Base-by-base conservation (phyloP, 495 filamentous ascomycete species). In the Penicillium subrubescens region DNA sequence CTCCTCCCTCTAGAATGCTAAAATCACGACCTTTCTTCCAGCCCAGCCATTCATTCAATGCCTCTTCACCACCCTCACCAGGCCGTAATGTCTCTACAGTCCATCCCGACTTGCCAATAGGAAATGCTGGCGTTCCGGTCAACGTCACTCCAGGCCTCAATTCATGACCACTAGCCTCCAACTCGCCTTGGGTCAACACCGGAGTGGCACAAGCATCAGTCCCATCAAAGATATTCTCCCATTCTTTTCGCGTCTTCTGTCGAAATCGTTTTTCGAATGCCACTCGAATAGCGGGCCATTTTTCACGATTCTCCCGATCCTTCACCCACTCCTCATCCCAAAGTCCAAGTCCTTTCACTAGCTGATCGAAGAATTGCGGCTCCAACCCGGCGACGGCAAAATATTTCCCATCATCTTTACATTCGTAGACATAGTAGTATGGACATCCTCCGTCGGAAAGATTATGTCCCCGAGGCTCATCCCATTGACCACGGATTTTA, bases 141-240 rank as follows among this genome's bases (percentile, higher is more conserved):
- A 94, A 75, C n/a, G 85, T 84, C 10, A 94, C 89, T 8, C 82
- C 73, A 35, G 90, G 88, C 64, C 90, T 75, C 68, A 91, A 89
- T 57, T 92, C 87, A 52, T 88, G 90, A 7, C 77, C 73, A 51
- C 79, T 71, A 14, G 77, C 73, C 69, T 90, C 85, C 59, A 94
- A 74, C 72, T 94, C 91, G 1, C 35, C 60, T 65, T 88, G 88
- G 23, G 81, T 84, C 43, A 93, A 75, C 3, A 95, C 89, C 0
- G 92, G 91, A n/a, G 90, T 91, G 64, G 87, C 89, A 72, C 92
- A 95, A n/a, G 92, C 91, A 77, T 94, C 92, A 0, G 85, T 92
- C 34, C 87, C 88, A 69, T 92, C 87, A 73, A 94, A 95, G 1
- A 92, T 75, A 6, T 41, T 57, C 72, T 93, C 91, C 92, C 92